These are phyloP conservation scores for Erigeron philadelphicus DNA, from an alignment of 140 eudicot genomes.

Conservation along the genomic window DNA sequence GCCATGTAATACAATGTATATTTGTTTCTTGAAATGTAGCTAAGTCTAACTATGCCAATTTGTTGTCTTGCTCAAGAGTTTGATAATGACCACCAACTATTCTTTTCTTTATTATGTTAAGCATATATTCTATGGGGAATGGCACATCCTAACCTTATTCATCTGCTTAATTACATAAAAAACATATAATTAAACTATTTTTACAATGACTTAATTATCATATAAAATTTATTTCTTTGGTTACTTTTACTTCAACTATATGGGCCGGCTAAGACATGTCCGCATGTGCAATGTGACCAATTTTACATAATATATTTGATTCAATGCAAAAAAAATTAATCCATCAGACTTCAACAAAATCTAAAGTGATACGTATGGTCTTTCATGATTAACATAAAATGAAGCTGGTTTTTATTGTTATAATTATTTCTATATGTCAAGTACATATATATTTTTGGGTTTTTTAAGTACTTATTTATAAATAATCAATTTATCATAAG, in stretches of 20 bases:
- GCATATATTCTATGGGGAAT: constrained; percentile 34
- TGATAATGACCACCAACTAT: constrained; percentile 35
- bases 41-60: constrained; percentile 18
- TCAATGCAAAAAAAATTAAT: too few relatives aligned
- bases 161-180: constrained; percentile 31
- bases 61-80: constrained; percentile 27
- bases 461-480: too few relatives aligned
- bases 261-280: too few relatives aligned
- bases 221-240: background rate
- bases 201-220: background rate
- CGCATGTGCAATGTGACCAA: too few relatives aligned
- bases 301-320: too few relatives aligned
- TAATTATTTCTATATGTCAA: too few relatives aligned
- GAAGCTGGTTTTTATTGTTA: too few relatives aligned
- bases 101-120: constrained; percentile 32
- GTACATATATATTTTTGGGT: too few relatives aligned
- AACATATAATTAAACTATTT: constrained; percentile 10
- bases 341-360: too few relatives aligned
- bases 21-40: constrained; percentile 19
- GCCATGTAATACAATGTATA: constrained; percentile 17
- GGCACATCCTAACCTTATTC: constrained; percentile 36
- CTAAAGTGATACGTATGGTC: too few relatives aligned
- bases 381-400: too few relatives aligned
- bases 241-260: background rate
- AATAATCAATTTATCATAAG: too few relatives aligned